Evolutionary conservation across 208 protist species (phyloP), one percentile per base, ranked within the genome.

Genomic region (Trypanosoma lewisi): DNA sequence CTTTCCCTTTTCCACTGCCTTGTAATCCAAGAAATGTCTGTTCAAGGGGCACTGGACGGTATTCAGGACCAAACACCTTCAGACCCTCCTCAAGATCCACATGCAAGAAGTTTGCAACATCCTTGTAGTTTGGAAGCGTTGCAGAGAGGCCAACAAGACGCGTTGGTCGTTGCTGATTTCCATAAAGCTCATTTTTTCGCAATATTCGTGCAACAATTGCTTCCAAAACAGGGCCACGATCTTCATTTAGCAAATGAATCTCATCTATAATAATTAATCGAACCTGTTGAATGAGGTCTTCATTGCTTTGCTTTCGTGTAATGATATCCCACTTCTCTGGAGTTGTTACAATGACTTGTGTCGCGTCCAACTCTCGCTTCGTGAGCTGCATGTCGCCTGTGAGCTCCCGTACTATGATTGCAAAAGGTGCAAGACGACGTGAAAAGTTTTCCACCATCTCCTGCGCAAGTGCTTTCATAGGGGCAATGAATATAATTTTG

Each of bases 311-410:
- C 80, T 99, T 99, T 66, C 99, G 88, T 16, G 98, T 99, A 36
- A 99, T 96, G 23, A 99, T 98, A 78, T 99, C 98, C 98, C 98
- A 99, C 80, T 99, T 99, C 75, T 99, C 98, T 6, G 98, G 98
- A 7, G 98, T 99, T 2, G 97, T 99, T 14, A 99, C 97, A 45
- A 99, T 98, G 51, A 99, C 91, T 58, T 99, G 97, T 36, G 98
- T 99, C 61, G 98, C 89, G 21, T 80, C 77, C 9, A 99, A 75
- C 78, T 99, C 97, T 52, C 91, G 82, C 78, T 98, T 97, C 9
- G 98, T 98, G 31, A 99, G 86, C 78, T 99, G 97, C 97, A 99
- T 99, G 79, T 99, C 99, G 34, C 99, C 99, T 19, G 99, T 99
- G 37, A 99, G 87, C 78, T 99, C 98, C 47, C 87, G 73, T 53